Conservation (phyloP, 768 basidiomycete species). For the Imleria badia region DNA sequence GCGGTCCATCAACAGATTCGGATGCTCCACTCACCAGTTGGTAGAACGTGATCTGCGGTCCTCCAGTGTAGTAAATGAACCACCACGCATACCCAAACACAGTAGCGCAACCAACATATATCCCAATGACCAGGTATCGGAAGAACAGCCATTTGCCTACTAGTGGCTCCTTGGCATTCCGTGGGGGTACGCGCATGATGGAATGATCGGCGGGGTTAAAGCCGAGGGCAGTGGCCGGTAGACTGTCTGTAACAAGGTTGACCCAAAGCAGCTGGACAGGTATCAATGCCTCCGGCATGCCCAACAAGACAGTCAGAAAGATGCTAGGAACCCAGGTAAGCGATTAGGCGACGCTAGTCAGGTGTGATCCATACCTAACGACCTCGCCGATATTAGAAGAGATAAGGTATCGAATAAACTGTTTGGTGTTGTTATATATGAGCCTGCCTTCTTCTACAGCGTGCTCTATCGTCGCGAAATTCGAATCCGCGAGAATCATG, state of each 20-base stretch:
- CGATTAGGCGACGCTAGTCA: not conserved
- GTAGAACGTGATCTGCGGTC: constrained; percentile 91
- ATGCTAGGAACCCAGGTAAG: constrained; percentile 51
- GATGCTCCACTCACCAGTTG: constrained; percentile 68
- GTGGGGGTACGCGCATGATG: constrained; percentile 94
- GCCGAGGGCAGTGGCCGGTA: constrained; percentile 95
- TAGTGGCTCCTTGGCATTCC: constrained; percentile 87
- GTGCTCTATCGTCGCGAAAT: constrained; percentile 95
- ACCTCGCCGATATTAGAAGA: constrained; percentile 98
- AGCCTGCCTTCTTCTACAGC: constrained; percentile 97
- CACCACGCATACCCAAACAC: constrained; percentile 99
- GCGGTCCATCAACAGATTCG: not conserved
- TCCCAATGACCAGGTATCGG: constrained; percentile 90
- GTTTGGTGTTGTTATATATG: constrained; percentile 99
- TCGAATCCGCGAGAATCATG: constrained; percentile 96
- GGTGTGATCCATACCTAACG: constrained; percentile 53
- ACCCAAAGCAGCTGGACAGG: constrained; percentile 99
- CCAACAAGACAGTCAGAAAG: constrained; percentile 94
- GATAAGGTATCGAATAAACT: constrained; percentile 98
- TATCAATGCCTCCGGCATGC: constrained; percentile 99
- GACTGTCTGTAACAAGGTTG: constrained; percentile 94
- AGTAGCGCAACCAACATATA: constrained; percentile 92
- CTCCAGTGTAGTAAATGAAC: constrained; percentile 89
- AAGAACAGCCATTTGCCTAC: constrained; percentile 94
- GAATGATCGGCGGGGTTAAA: constrained; percentile 97